Percentiles rank a stretch among this genome's conserved stretches.
Conservation (phyloP, 345 rosid species). For the Melaleuca quinquenervia region DNA sequence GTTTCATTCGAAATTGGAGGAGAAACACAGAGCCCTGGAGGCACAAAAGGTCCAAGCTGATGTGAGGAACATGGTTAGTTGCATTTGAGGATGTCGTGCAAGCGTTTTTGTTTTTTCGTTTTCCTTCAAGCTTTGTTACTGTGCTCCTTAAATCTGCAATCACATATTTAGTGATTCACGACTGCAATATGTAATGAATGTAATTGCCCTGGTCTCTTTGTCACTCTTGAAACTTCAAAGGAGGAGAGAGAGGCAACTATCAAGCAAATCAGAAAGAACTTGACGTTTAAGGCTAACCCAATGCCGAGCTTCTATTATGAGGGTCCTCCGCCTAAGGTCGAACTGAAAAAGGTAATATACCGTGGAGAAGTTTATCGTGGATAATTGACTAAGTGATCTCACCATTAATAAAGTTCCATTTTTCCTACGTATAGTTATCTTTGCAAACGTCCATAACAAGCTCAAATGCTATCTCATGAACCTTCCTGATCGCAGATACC, state of each 20-base stretch:
- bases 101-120: not conserved
- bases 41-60: slow-evolving; percentile 69
- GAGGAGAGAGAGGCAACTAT: slow-evolving; percentile 85
- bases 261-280: slow-evolving; percentile 68
- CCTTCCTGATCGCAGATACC: slow-evolving; percentile 38
- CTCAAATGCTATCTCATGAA: not conserved
- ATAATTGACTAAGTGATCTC: not conserved
- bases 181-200: not conserved
- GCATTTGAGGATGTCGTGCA: not conserved
- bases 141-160: not conserved
- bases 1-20: slow-evolving; percentile 75
- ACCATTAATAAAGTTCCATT: not conserved
- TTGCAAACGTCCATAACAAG: not conserved
- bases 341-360: slow-evolving; percentile 59
- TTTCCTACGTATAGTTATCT: not conserved
- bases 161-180: not conserved
- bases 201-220: not conserved
- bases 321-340: slow-evolving; percentile 78
- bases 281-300: slow-evolving; percentile 72
- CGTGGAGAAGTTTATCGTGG: not conserved
- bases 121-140: not conserved
- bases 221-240: slow-evolving; percentile 14
- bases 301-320: slow-evolving; percentile 85
- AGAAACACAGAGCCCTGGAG: slow-evolving; percentile 77
- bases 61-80: slow-evolving; percentile 58